Percentiles rank a stretch among this genome's conserved stretches.
These are phyloP conservation scores for Rhynchosporium secalis DNA, from an alignment of 2,329 filamentous ascomycete species.

Conservation along the genomic window DNA sequence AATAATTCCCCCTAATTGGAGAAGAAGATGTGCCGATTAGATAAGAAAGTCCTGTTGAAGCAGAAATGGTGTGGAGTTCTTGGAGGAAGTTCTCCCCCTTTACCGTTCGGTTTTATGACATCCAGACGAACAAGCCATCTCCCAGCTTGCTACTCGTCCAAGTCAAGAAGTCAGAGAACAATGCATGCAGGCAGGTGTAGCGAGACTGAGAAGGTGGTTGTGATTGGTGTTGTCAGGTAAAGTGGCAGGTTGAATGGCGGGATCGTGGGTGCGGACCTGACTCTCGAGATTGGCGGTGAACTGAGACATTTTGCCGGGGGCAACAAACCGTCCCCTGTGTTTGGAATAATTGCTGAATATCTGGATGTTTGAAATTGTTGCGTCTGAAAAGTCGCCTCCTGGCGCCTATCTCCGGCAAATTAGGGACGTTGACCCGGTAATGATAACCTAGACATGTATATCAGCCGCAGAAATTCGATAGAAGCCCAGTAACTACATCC, in stretches of 20 bases:
- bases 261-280: constrained; percentile 2
- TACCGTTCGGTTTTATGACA: too few relatives aligned
- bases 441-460: constrained; percentile 3
- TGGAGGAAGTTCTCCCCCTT: neutral
- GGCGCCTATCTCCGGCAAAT: neutral
- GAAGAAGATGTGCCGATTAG: neutral
- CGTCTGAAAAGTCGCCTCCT: neutral
- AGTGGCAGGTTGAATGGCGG: constrained; percentile 10
- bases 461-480: neutral
- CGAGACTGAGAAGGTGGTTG: neutral
- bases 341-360: neutral
- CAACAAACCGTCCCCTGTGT: constrained; percentile 15
- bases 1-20: neutral
- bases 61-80: neutral
- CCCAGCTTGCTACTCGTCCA: constrained; percentile 10
- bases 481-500: neutral
- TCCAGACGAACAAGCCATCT: constrained; percentile 3
- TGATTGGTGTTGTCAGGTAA: constrained; percentile 6
- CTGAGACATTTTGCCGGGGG: constrained; percentile 11
- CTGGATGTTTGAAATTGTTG: neutral
- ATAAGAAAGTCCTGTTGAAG: neutral
- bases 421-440: constrained; percentile 6
- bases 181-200: neutral
- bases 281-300: constrained; percentile 17
- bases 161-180: constrained; percentile 4